Conservation (phyloP, 495 filamentous ascomycete species). For the Annulohypoxylon nitens region DNA sequence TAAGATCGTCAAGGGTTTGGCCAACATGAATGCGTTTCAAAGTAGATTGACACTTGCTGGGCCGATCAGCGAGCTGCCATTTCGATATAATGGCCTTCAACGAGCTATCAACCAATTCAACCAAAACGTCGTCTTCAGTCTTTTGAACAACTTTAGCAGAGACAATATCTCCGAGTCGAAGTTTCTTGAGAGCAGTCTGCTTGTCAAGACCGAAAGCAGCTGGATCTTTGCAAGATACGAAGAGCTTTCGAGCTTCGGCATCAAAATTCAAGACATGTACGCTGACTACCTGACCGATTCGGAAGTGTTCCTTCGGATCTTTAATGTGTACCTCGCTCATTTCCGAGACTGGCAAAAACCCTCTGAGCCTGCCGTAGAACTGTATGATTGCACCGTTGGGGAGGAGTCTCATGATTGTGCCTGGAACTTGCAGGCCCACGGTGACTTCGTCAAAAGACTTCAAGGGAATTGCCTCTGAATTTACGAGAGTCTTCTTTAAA, state of each 20-base stretch:
- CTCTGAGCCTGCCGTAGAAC: conserved; percentile 86
- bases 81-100: conserved; percentile 81
- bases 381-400: conserved; percentile 87
- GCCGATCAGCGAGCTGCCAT: conserved; percentile 84
- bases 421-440: conserved; percentile 79
- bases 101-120: conserved; percentile 78
- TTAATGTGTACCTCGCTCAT: conserved; percentile 98
- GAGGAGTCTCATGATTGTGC: conserved; percentile 85
- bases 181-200: conserved; percentile 76
- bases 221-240: conserved; percentile 93
- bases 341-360: conserved; percentile 90
- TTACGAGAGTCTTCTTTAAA: conserved; percentile 92
- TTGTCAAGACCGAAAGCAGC: conserved; percentile 79
- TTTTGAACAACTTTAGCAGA: conserved; percentile 87
- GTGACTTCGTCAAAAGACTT: conserved; percentile 77
- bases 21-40: conserved; percentile 84
- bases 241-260: conserved; percentile 74
- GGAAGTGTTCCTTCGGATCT: conserved; percentile 89
- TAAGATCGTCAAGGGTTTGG: conserved; percentile 83
- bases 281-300: conserved; percentile 88
- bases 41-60: conserved; percentile 76
- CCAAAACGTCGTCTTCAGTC: conserved; percentile 78
- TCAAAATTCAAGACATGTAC: conserved; percentile 86
- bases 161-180: conserved; percentile 78
- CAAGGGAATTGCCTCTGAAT: conserved; percentile 82